These are phyloP conservation scores for Corymbia maculata DNA, from an alignment of 345 rosid species.

Conservation along the genomic window DNA sequence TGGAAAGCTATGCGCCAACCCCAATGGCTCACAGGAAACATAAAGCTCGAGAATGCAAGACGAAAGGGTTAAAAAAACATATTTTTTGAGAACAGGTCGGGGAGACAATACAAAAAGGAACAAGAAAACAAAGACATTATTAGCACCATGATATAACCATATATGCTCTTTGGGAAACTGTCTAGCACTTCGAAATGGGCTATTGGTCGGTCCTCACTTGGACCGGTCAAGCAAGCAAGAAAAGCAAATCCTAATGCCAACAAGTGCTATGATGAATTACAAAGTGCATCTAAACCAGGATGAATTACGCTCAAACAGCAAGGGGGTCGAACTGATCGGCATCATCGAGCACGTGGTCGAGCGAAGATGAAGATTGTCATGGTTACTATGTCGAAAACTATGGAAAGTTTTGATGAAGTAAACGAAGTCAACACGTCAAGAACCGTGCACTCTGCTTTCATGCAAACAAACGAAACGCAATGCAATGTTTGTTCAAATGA, in stretches of 20 bases:
- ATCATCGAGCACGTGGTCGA: background rate
- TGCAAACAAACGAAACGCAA: background rate
- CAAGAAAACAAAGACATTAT: background rate
- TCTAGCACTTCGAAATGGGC: background rate
- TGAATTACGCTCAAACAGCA: background rate
- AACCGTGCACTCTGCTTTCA: background rate
- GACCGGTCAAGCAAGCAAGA: too few species aligned
- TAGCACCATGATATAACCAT: background rate
- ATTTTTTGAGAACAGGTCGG: background rate
- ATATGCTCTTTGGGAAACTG: background rate
- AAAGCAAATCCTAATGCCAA: too few species aligned
- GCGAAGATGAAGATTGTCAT: background rate
- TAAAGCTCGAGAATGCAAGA: background rate
- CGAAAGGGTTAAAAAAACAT: background rate
- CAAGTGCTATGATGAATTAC: background rate
- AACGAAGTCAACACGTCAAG: background rate
- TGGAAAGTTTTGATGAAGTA: background rate
- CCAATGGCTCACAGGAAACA: background rate
- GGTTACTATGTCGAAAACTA: background rate
- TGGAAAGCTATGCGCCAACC: background rate
- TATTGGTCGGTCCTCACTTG: too few species aligned
- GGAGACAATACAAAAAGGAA: background rate
- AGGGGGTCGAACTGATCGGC: background rate
- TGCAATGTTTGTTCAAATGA: background rate
- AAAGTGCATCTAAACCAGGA: background rate